Evolutionary conservation across 169 alveolate species (phyloP).

Genomic region (Plasmodium sp.): DNA sequence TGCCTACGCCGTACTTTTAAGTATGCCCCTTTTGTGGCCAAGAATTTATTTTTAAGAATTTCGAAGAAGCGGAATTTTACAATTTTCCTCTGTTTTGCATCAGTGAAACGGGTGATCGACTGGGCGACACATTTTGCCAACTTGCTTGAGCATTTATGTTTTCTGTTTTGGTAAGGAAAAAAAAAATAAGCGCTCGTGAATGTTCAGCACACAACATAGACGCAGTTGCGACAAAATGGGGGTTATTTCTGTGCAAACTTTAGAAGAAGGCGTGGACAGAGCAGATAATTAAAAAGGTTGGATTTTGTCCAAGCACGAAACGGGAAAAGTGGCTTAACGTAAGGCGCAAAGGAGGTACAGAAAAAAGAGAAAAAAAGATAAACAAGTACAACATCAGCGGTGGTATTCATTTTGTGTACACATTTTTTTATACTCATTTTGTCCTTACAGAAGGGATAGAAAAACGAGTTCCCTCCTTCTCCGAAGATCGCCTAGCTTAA

Average conservation of each 20-base stretch:
- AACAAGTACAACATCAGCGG: neutral
- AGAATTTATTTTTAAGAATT: conserved; percentile 29
- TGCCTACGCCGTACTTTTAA: conserved; percentile 31
- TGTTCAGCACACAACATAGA: neutral
- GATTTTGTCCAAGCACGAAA: neutral
- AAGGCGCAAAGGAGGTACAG: neutral
- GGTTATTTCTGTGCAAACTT: neutral
- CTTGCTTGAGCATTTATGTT: conserved; percentile 25
- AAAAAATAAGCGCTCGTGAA: neutral
- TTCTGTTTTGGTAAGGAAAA: conserved; percentile 23
- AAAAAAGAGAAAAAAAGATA: neutral
- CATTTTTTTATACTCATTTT: neutral
- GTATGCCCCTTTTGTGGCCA: conserved; percentile 11
- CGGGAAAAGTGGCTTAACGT: neutral
- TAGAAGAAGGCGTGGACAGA: neutral
- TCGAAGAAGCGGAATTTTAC: conserved; percentile 24
- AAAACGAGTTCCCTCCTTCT: conserved; percentile 50
- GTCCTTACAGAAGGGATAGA: conserved; percentile 22
- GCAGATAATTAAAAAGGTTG: neutral
- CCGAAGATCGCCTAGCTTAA: conserved; percentile 34
- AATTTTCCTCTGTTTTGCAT: conserved; percentile 9
- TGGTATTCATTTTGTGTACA: neutral
- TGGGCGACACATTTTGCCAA: conserved; percentile 29
- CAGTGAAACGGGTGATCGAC: conserved; percentile 18
- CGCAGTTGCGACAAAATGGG: neutral